These are phyloP conservation scores for Sporothrix brasiliensis DNA, from an alignment of 2,329 filamentous ascomycete species.

Conservation along the genomic window DNA sequence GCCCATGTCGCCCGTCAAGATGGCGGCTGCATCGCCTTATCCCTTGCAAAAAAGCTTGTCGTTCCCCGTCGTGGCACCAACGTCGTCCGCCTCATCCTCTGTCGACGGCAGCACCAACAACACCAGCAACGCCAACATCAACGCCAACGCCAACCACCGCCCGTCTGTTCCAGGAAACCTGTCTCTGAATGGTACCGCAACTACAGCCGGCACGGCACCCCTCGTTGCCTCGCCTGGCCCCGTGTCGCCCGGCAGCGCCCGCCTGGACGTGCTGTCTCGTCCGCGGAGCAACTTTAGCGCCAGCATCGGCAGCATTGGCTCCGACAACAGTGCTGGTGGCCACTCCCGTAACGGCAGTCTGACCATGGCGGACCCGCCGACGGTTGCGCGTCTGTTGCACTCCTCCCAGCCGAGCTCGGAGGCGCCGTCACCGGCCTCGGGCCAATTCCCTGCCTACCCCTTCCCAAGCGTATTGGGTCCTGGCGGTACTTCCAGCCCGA, in stretches of 20 bases:
- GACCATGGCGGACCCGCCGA: slow-evolving; percentile 36
- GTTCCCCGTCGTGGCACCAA: not conserved
- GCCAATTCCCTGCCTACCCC: slow-evolving; percentile 22
- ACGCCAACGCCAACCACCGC: not conserved
- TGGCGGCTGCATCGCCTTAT: slow-evolving; percentile 26
- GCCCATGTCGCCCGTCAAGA: slow-evolving; percentile 57
- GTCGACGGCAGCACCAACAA: slow-evolving; percentile 3
- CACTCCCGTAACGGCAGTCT: slow-evolving; percentile 50
- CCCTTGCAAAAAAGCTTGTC: slow-evolving; percentile 25
- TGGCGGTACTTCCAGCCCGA: not conserved
- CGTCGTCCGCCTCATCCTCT: slow-evolving; percentile 8
- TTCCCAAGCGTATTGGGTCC: not conserved
- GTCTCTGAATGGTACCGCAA: slow-evolving; percentile 13
- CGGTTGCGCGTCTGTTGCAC: slow-evolving; percentile 32
- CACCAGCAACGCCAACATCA: not conserved
- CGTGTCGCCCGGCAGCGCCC: slow-evolving; percentile 23
- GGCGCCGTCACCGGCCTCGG: slow-evolving; percentile 29
- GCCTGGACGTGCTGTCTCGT: slow-evolving; percentile 10
- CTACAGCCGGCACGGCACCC: not conserved
- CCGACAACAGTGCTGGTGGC: slow-evolving; percentile 17
- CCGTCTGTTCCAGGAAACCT: not conserved
- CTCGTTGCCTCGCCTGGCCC: slow-evolving; percentile 15
- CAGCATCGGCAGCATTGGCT: slow-evolving; percentile 27
- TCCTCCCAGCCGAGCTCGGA: slow-evolving; percentile 32
- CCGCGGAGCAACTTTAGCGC: slow-evolving; percentile 29